Evolutionary conservation across 768 basidiomycete species (phyloP), one percentile per base, ranked within the genome.

Genomic region (Boletellus ananas): DNA sequence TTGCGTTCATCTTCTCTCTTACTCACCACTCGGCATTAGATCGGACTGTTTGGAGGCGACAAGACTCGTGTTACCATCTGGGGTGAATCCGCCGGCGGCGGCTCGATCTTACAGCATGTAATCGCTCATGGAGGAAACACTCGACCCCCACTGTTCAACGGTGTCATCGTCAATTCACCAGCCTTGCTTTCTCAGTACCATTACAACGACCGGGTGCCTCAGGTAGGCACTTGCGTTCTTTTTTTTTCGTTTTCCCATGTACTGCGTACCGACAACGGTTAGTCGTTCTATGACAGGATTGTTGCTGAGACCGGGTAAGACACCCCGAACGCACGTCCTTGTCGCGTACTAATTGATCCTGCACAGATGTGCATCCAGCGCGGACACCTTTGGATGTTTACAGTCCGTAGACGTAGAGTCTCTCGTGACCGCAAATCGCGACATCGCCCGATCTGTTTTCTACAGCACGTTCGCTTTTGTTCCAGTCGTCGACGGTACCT

Each of bases 401-500:
- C 73, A 76, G 20, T 45, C 56, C 5, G 60, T 62, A 5, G 66
- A 74, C 10, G 58, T 57, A 11, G 55, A 50, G 11, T 49, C 49
- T 5, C 65, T 80, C 3, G 61, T 71, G 47, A 50, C 50, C 9
- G 63, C 60, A 6, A 78, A 78, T 46, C 20, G 43, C 4, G 44
- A 70, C 9, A 55, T 78, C 14, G 62, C 60, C 4, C 12, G 3
- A 0, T 60, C 59, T 23, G 70, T 55, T 6, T 74, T 78, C 58
- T 74, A 54, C 45, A 74, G 73, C 1, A 72, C 70, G 2, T 74
- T 63, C 31, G 52, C 60, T 6, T 75, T 74, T 34, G 65, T 69
- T 14, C 77, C 78, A 0, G 77, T 80, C 17, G 69, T 79, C 2
- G 78, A 79, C 54, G 78, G 75, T 5, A 65, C 57, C 1, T 74